Conservation (phyloP, 176 grass and related monocot species). For the Thalia dealbata region DNA sequence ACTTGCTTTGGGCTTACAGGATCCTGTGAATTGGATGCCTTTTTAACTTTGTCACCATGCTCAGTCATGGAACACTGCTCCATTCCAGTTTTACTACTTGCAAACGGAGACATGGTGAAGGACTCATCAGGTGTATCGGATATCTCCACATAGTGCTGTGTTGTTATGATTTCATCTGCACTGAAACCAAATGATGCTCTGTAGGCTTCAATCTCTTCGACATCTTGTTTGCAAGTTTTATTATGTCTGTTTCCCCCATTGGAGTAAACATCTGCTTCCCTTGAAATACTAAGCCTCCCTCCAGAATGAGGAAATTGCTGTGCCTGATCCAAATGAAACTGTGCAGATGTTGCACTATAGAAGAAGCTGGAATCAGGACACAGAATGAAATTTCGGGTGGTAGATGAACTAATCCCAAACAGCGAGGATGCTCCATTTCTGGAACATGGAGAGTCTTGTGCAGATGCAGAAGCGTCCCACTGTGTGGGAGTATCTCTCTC, state of each 20-base stretch:
- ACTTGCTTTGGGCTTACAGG: slow-evolving; percentile 32
- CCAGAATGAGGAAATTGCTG: slow-evolving; percentile 59
- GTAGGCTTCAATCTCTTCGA: slow-evolving; percentile 89
- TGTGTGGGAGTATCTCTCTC: slow-evolving; percentile 7
- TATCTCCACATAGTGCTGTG: slow-evolving; percentile 57
- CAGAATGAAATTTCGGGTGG: slow-evolving; percentile 60
- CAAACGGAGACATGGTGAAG: slow-evolving; percentile 87
- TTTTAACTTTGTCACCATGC: slow-evolving; percentile 30
- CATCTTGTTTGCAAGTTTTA: slow-evolving; percentile 58
- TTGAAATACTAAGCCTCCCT: slow-evolving; percentile 74
- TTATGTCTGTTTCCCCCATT: slow-evolving; percentile 29
- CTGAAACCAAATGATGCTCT: slow-evolving; percentile 99
- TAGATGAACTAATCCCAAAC: slow-evolving; percentile 59
- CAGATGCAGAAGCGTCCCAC: slow-evolving; percentile 35
- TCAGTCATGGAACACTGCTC: slow-evolving; percentile 32
- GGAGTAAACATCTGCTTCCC: slow-evolving; percentile 36
- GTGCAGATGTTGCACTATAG: slow-evolving; percentile 51
- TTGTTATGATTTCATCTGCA: slow-evolving; percentile 80
- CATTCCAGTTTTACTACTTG: slow-evolving; percentile 34
- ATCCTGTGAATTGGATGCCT: slow-evolving; percentile 23
- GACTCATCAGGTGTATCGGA: slow-evolving; percentile 68
- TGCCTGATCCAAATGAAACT: slow-evolving; percentile 91
- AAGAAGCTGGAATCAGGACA: slow-evolving; percentile 60
- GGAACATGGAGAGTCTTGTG: slow-evolving; percentile 65
- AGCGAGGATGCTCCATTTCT: slow-evolving; percentile 52